Percentiles rank a stretch among this genome's conserved stretches.
phyloP scores from a whole-genome alignment of 768 basidiomycete genomes.

The Trametes cinnabarina region DNA sequence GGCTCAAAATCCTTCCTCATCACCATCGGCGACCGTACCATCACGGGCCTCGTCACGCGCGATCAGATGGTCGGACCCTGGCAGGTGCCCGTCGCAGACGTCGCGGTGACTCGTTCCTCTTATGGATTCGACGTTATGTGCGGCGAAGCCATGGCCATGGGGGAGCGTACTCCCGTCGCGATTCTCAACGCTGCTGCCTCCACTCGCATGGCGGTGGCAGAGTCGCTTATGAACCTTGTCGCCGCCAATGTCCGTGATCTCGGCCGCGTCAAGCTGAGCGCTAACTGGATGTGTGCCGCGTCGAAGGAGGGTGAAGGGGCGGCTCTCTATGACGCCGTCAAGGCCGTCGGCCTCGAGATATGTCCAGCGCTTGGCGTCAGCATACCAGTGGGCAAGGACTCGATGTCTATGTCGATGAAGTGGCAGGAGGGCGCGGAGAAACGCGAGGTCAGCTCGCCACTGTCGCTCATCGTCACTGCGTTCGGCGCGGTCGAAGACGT shows the following conservation, averaged over 20 bases:
- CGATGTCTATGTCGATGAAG: slow-evolving; percentile 99
- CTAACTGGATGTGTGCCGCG: slow-evolving; percentile 99
- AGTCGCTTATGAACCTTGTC: slow-evolving; percentile 87
- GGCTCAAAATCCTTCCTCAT: slow-evolving; percentile 97
- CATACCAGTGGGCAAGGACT: slow-evolving; percentile 99
- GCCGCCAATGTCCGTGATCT: slow-evolving; percentile 75
- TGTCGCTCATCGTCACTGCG: slow-evolving; percentile 93
- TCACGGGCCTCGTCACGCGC: slow-evolving; percentile 91
- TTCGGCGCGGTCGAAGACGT: slow-evolving; percentile 86
- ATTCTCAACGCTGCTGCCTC: slow-evolving; percentile 86
- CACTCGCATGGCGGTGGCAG: slow-evolving; percentile 93
- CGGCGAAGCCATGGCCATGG: slow-evolving; percentile 99
- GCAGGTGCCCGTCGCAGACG: slow-evolving; percentile 97
- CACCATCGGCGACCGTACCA: slow-evolving; percentile 93
- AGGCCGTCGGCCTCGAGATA: slow-evolving; percentile 88
- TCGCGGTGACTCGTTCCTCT: slow-evolving; percentile 91
- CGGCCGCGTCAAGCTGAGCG: slow-evolving; percentile 85
- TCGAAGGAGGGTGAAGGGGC: slow-evolving; percentile 86
- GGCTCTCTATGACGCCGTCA: slow-evolving; percentile 84
- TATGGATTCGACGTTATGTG: slow-evolving; percentile 84
- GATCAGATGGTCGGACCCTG: slow-evolving; percentile 99
- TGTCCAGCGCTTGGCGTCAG: slow-evolving; percentile 92
- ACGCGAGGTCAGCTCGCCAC: slow-evolving; percentile 84
- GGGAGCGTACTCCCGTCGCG: slow-evolving; percentile 92
- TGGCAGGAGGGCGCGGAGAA: slow-evolving; percentile 66